A percentile compares a stretch with the other conserved stretches of the same genome.
Evolutionary conservation across 2,329 filamentous ascomycete species (phyloP).

Genomic region (Capronia epimyces): DNA sequence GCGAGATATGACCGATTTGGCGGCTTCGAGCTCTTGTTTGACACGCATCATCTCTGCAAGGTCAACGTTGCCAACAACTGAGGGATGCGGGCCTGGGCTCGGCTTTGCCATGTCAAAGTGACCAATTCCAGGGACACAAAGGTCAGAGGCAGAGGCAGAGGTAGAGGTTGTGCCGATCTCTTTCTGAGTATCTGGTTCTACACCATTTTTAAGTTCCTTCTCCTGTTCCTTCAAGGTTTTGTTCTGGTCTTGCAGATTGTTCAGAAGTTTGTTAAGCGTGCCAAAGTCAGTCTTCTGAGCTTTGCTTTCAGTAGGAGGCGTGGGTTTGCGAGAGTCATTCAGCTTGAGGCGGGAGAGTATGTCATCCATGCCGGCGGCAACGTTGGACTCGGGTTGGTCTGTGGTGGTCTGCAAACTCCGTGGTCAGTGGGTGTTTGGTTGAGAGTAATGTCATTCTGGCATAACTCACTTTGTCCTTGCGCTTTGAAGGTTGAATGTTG

Average conservation of each 20-base stretch:
- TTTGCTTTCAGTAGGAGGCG: slow-evolving; percentile 18
- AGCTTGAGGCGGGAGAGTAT: slow-evolving; percentile 43
- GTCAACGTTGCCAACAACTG: slow-evolving; percentile 31
- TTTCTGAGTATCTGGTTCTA: slow-evolving; percentile 21
- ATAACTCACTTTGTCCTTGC: slow-evolving; percentile 21
- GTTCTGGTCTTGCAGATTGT: slow-evolving; percentile 69
- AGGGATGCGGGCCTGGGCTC: slow-evolving; percentile 18
- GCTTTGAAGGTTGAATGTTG: slow-evolving; percentile 19
- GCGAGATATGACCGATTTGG: slow-evolving; percentile 53
- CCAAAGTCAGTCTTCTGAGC: slow-evolving; percentile 19
- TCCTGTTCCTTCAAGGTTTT: slow-evolving; percentile 55
- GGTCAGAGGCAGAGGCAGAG: slow-evolving; percentile 36
- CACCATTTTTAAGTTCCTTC: slow-evolving; percentile 40
- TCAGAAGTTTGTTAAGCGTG: slow-evolving; percentile 51
- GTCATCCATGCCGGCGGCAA: slow-evolving; percentile 57
- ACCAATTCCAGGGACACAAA: slow-evolving; percentile 40
- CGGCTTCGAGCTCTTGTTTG: slow-evolving; percentile 52
- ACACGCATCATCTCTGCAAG: slow-evolving; percentile 51
- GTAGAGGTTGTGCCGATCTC: slow-evolving; percentile 32
- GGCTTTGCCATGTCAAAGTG: slow-evolving; percentile 28
- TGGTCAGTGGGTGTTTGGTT: slow-evolving; percentile 1
- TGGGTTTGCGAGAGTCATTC: slow-evolving; percentile 30
- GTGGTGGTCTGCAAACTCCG: slow-evolving; percentile 6
- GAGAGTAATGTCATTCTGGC: background rate
- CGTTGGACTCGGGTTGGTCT: slow-evolving; percentile 29